phyloP scores from a whole-genome alignment of 345 rosid genomes.

The Linum tenue region DNA sequence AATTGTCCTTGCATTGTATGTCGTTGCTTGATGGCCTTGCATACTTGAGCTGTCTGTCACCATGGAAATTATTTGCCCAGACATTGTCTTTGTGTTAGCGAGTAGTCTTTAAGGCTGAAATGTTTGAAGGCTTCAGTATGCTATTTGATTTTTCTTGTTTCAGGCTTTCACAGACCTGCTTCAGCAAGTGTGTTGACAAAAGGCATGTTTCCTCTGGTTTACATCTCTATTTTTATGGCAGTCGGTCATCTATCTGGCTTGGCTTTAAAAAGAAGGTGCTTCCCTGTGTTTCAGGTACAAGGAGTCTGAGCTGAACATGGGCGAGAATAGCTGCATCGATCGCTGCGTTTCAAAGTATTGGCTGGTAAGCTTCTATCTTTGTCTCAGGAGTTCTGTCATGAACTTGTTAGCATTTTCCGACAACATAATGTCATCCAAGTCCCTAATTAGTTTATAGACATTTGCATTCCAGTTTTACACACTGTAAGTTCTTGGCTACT shows the following conservation, averaged over 20 bases:
- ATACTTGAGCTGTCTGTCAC: background rate
- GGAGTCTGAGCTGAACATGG: conserved; percentile 94
- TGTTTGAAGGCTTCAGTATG: background rate
- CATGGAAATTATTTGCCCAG: background rate
- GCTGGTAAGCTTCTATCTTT: conserved; percentile 43
- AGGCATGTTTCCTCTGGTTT: conserved; percentile 36
- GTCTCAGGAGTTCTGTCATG: background rate
- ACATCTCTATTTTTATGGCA: background rate
- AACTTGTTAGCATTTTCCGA: background rate
- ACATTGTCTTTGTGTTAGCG: background rate
- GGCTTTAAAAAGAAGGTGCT: background rate
- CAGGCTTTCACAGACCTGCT: conserved; percentile 92
- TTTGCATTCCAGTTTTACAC: background rate
- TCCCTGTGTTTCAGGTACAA: conserved; percentile 50
- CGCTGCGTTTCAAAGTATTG: conserved; percentile 94
- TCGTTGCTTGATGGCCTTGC: background rate
- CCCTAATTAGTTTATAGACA: background rate
- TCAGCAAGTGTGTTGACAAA: conserved; percentile 83
- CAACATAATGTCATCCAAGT: background rate
- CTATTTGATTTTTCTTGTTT: conserved; percentile 11
- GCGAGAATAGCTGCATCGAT: conserved; percentile 97
- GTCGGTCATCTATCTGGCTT: background rate
- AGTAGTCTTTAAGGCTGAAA: background rate
- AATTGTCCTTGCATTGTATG: background rate
- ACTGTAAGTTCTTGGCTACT: background rate